Percentiles rank a stretch among this genome's conserved stretches.
phyloP scores from a whole-genome alignment of 2,329 filamentous ascomycete species.

The Aspergillus cejpii region DNA sequence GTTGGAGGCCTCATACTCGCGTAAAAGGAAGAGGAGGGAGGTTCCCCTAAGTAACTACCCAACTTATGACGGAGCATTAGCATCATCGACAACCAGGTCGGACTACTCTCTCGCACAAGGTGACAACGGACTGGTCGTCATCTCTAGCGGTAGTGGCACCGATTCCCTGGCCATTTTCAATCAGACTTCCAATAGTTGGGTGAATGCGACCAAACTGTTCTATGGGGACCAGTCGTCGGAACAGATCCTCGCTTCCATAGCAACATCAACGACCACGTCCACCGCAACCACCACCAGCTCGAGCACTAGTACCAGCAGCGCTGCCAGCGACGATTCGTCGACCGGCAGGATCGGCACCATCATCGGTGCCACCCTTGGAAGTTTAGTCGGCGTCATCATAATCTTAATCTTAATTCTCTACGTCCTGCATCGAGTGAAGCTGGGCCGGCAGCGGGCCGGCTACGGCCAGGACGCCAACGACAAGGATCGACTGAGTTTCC shows the following conservation, averaged over 20 bases:
- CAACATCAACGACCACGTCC: conserved; percentile 28
- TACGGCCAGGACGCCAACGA: conserved; percentile 47
- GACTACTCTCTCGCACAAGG: conserved; percentile 67
- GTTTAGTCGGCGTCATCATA: conserved; percentile 66
- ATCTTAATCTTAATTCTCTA: conserved; percentile 68
- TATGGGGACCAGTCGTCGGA: conserved; percentile 41
- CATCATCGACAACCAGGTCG: conserved; percentile 58
- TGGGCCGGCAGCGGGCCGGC: conserved; percentile 42
- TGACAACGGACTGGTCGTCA: conserved; percentile 59
- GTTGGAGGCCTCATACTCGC: conserved; percentile 37
- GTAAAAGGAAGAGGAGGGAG: conserved; percentile 43
- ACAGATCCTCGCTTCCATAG: conserved; percentile 26
- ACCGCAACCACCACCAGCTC: conserved; percentile 19
- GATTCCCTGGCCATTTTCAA: conserved; percentile 72
- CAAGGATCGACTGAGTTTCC: conserved; percentile 50
- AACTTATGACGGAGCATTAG: conserved; percentile 66
- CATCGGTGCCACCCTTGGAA: conserved; percentile 73
- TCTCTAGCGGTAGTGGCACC: conserved; percentile 65
- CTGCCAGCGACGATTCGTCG: conserved; percentile 28
- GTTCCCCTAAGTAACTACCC: conserved; percentile 64
- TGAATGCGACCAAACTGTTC: conserved; percentile 62
- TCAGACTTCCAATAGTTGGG: conserved; percentile 67
- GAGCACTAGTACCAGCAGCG: conserved; percentile 29
- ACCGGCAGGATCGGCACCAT: conserved; percentile 49
- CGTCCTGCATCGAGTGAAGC: conserved; percentile 56